Base-by-base conservation (phyloP, 371 early-diverging fungal genomes). In the Saksenaea oblongispora region DNA sequence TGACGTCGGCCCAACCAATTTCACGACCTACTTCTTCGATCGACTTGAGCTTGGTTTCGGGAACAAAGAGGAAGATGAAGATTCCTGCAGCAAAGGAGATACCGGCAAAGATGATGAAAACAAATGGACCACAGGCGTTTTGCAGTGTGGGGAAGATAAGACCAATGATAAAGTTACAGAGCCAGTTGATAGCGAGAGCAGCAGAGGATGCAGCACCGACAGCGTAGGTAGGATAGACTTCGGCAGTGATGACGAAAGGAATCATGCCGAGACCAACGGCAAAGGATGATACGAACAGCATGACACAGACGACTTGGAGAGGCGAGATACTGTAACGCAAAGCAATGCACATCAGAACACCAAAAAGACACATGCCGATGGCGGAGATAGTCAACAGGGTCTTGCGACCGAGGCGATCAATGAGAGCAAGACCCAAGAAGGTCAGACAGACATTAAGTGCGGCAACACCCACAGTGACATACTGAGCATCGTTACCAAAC, bases 401-500 rank as follows among this genome's bases (percentile, higher is more conserved):
- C 56, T 88, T 86, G 34, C 95, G 87, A 27, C 94, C 93, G 35
- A 89, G 65, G n/a, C 81, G 79, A 61, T 94, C 92, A 28, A 94
- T 84, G 54, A 93, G 66, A n/a, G 58, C 54, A 44, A 86, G 65
- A 0, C 89, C 82, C 2, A 82, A 28, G 18, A 84, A 18, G 15
- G 87, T 88, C 17, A 75, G 54, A 11, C 88, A 36, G 27, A 93
- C 73, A 65, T 87, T 88, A 55, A 74, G 65, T n/a, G 72, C 84
- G 15, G 78, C 79, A 15, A 86, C 67, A 18, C 85, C 86, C 47
- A 87, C 70, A n/a, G 86, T 76, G 63, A 83, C 76, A 63, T 79
- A 79, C 17, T 70, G 62, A 13, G 86, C 79, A 26, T 70, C 70
- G 0, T 70, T 56, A 22, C 84, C 83, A 63, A 88, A 88, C 2